A percentile compares a stretch with the other conserved stretches of the same genome.
These are phyloP conservation scores for Suhomyces yuchorum DNA, from an alignment of 1,139 yeast genomes.

Conservation along the genomic window DNA sequence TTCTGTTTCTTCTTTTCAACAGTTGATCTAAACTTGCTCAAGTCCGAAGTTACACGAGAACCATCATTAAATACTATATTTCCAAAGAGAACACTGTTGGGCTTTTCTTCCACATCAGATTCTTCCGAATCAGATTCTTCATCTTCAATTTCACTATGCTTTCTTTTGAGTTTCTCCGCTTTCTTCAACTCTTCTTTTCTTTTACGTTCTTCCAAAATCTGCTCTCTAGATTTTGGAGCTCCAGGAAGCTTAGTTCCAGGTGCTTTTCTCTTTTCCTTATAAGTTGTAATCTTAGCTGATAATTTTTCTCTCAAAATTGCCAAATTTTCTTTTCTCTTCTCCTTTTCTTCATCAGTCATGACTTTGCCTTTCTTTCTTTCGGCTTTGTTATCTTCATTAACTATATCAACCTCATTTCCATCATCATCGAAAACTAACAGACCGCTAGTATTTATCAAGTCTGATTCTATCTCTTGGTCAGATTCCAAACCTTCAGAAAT, in stretches of 20 bases:
- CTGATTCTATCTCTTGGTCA: slow-evolving; percentile 12
- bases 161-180: slow-evolving; percentile 19
- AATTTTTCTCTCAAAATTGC: slow-evolving; percentile 70
- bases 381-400: slow-evolving; percentile 20
- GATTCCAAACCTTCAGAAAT: slow-evolving; percentile 14
- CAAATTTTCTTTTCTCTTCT: slow-evolving; percentile 56
- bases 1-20: slow-evolving; percentile 59
- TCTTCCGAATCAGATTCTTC: slow-evolving; percentile 40
- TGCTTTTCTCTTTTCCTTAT: slow-evolving; percentile 86
- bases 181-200: slow-evolving; percentile 45
- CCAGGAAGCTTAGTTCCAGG: slow-evolving; percentile 81
- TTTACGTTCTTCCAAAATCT: slow-evolving; percentile 62
- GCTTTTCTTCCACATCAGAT: slow-evolving; percentile 39
- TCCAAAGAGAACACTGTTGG: slow-evolving; percentile 61
- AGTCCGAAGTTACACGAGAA: slow-evolving; percentile 75
- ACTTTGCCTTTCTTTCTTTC: slow-evolving; percentile 27
- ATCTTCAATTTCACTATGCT: slow-evolving; percentile 38
- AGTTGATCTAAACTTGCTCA: slow-evolving; percentile 55
- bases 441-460: slow-evolving; percentile 35
- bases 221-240: slow-evolving; percentile 80
- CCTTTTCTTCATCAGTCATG: slow-evolving; percentile 48
- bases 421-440: slow-evolving; percentile 73
- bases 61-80: slow-evolving; percentile 86
- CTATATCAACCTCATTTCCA: slow-evolving; percentile 58
- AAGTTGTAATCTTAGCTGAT: slow-evolving; percentile 65